phyloP scores from a whole-genome alignment of 768 basidiomycete species.

The Mycena vulgaris region DNA sequence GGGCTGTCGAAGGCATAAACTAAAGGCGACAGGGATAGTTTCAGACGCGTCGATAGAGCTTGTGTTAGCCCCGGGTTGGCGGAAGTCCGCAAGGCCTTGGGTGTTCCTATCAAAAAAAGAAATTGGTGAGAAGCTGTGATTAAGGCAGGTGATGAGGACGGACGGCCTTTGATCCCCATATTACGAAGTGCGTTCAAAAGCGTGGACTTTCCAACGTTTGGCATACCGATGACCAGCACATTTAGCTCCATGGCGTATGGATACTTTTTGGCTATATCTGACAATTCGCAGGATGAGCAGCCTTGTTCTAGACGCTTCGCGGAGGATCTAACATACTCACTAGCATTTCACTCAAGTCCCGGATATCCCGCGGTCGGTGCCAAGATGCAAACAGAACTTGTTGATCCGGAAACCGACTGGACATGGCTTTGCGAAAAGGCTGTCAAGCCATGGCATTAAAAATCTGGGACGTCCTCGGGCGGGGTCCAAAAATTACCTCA shows the following conservation, averaged over 20 bases:
- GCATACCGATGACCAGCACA: conserved; percentile 97
- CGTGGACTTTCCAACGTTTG: conserved; percentile 98
- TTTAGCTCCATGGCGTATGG: conserved; percentile 85
- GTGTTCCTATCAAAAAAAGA: conserved; percentile 70
- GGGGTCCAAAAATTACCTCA: conserved; percentile 69
- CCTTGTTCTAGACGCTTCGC: background rate
- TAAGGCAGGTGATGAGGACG: conserved; percentile 48
- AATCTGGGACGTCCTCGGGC: background rate
- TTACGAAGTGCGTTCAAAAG: conserved; percentile 91
- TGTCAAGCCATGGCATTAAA: conserved; percentile 48
- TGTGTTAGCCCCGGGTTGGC: conserved; percentile 93
- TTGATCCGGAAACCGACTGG: conserved; percentile 78
- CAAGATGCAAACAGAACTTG: conserved; percentile 80
- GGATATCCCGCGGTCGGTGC: conserved; percentile 77
- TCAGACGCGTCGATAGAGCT: conserved; percentile 89
- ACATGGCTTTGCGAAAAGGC: conserved; percentile 86
- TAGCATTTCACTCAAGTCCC: conserved; percentile 74
- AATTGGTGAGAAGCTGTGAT: conserved; percentile 24
- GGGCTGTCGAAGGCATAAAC: conserved; percentile 97
- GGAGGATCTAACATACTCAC: conserved; percentile 72
- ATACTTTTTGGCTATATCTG: conserved; percentile 80
- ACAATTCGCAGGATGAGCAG: conserved; percentile 17
- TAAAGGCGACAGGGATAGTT: conserved; percentile 83
- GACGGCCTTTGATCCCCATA: conserved; percentile 90
- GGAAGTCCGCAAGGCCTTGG: conserved; percentile 93